Base-by-base conservation (phyloP, 176 grass and related monocot species). In the Neostapfia colusana region DNA sequence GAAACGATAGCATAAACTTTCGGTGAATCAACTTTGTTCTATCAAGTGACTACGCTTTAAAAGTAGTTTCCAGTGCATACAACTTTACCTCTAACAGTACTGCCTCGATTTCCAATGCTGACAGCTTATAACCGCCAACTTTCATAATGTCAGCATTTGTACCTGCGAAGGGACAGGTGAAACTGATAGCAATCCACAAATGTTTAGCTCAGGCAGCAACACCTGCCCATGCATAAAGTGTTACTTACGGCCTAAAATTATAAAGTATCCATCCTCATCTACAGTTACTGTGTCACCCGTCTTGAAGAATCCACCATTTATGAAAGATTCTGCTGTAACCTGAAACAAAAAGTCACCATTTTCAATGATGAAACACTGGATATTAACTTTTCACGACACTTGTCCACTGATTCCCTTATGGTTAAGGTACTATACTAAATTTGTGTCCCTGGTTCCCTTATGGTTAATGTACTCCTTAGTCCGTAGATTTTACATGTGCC, bases 121-220 rank as follows among this genome's bases (percentile, higher is more conserved):
- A 98, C 17, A 98, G 71, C 67, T 98, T 98, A 72, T 94, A 98
- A 79, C 95, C 91, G 55, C 95, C 95, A 74, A 98, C 82, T 98
- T 98, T 98, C 89, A 98, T 98, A 62, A 98, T 98, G 74, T 94
- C 95, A 64, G 95, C 95, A 82, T 98, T 98, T 81, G 87, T 98
- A 66, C 95, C 95, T 98, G 84, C 72, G 80, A 17, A 86, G 14
- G 69, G 37, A 77, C 15, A 77, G 51, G 67, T 83, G 60, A 83
- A 67, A 16, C 5, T 35, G 50, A 2, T 8, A 75, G 16, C 4
- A 54, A 54, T 39, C 44, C 25, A 39, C 62, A 69, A 69, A 49
- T 41, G 0, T 10, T 67, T 57, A 67, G 31, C 23, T 3, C 46
- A 68, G 43, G 67, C 37, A 65, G 21, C 60, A 72, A 60, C 34